Evolutionary conservation across 2,329 filamentous ascomycete species (phyloP).

Genomic region (Colletotrichum cereale): DNA sequence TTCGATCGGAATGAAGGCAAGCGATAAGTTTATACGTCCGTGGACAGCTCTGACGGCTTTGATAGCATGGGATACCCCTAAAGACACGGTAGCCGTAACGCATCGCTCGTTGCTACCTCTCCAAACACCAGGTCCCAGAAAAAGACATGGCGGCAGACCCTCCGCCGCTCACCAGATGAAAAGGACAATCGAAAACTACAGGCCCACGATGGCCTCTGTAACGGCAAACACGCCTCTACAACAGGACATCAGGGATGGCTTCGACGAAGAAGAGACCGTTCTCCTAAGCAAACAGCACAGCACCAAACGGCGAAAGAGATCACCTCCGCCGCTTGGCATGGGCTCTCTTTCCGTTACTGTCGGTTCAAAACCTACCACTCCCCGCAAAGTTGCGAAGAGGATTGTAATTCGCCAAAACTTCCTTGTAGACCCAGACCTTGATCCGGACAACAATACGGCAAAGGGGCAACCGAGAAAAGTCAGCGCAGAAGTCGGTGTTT

Average conservation of each 20-base stretch:
- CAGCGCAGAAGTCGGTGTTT: background rate
- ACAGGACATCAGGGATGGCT: slow-evolving; percentile 9
- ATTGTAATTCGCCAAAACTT: background rate
- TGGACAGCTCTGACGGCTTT: background rate
- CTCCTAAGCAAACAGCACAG: background rate
- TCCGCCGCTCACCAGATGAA: background rate
- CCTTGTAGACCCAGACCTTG: slow-evolving; percentile 5
- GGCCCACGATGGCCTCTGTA: background rate
- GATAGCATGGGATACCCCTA: background rate
- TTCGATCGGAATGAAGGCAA: slow-evolving; percentile 12
- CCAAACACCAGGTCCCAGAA: background rate
- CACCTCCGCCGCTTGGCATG: background rate
- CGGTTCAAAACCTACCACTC: background rate
- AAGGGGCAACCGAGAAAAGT: background rate
- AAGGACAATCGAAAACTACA: background rate
- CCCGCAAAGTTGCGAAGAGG: background rate
- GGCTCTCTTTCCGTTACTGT: slow-evolving; percentile 1
- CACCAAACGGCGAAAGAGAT: slow-evolving; percentile 11
- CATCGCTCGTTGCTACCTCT: background rate
- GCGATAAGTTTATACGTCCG: background rate
- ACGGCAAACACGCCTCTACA: background rate
- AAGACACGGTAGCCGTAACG: background rate
- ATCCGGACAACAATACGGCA: background rate
- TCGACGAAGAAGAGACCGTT: background rate
- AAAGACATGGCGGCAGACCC: background rate